Evolutionary conservation across 371 early-diverging fungal species (phyloP), one percentile per base, ranked within the genome.

Genomic region (Mortierella sp.): DNA sequence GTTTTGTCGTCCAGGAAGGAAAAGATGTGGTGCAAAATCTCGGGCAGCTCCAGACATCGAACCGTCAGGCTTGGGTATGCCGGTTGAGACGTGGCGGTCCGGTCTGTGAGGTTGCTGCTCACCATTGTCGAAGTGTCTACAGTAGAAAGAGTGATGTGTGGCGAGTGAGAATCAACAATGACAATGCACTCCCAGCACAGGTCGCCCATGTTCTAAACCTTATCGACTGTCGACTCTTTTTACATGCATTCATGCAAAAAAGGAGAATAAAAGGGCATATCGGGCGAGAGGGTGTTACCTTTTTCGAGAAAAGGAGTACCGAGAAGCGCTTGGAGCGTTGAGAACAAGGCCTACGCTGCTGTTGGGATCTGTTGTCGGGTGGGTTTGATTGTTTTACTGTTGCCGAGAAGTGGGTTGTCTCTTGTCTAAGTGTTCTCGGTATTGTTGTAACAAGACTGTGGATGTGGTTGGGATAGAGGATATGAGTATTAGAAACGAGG

Each of bases 21-120:
- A 64, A 64, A 64, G 40, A 64, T 64, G 64, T 64, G 64, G 24
- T 37, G 64, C 64, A 64, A 21, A 21, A 64, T 64, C 37, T 64
- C 64, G 19, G 64, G 64, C 31, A 64, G 64, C 10, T 64, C 64
- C 64, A 64, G 19, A 31, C 37, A 31, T 34, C 64, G 64, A 64
- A 34, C 37, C 24, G 21, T 9, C 64, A 37, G 34, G 37, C 16
- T 40, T 9, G 64, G 21, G 64, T 64, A 37, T 24, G 64, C 19
- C 21, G 37, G 16, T 34, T 21, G 24, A 1, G 37, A 6, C 2
- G 8, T 9, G 6, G 64, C 34, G 2, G 37, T 21, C 10, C 37
- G 64, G 40, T 64, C 64, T 21, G 64, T 37, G 64, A 64, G 64
- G 34, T 64, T 21, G 14, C 61, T 61, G 24, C 64, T 64, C 37